These are phyloP conservation scores for Nepenthes alata DNA, from an alignment of 179 eudicot genomes.

Conservation along the genomic window DNA sequence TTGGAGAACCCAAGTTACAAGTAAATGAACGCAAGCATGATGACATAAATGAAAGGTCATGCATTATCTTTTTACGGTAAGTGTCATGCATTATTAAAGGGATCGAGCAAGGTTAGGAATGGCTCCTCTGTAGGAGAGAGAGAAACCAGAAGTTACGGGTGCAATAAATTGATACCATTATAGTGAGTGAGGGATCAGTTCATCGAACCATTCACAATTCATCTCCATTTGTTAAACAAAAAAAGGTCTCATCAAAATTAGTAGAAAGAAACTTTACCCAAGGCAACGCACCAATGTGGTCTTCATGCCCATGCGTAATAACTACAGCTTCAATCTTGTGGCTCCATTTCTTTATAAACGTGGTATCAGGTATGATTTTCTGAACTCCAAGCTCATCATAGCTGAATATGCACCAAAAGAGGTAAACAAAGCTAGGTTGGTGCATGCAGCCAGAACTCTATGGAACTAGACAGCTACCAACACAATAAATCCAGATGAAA, in stretches of 20 bases:
- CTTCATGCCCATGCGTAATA: slow-evolving; percentile 98
- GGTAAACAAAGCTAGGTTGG: slow-evolving; percentile 3
- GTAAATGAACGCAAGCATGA: too few species aligned
- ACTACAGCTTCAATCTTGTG: slow-evolving; percentile 99
- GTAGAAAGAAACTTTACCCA: slow-evolving; percentile 81
- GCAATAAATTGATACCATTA: neutral
- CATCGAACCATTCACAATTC: neutral
- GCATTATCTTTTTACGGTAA: too few species aligned
- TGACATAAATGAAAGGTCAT: too few species aligned
- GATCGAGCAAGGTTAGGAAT: too few species aligned
- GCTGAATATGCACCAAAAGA: slow-evolving; percentile 30
- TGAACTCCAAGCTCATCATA: slow-evolving; percentile 92
- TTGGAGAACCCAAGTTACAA: too few species aligned
- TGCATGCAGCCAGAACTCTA: slow-evolving; percentile 3
- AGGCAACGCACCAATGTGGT: slow-evolving; percentile 99
- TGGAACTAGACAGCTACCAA: neutral
- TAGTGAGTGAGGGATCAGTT: neutral
- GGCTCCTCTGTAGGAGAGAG: too few species aligned
- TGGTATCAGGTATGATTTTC: slow-evolving; percentile 92
- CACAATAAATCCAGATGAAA: neutral
- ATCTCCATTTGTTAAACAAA: neutral
- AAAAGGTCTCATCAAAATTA: slow-evolving; percentile 1
- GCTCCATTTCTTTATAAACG: slow-evolving; percentile 84
- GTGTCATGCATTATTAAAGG: too few species aligned
- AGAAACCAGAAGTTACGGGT: neutral